Base-by-base conservation (phyloP, 2,329 filamentous ascomycete genomes). In the Phialophora chinensis region DNA sequence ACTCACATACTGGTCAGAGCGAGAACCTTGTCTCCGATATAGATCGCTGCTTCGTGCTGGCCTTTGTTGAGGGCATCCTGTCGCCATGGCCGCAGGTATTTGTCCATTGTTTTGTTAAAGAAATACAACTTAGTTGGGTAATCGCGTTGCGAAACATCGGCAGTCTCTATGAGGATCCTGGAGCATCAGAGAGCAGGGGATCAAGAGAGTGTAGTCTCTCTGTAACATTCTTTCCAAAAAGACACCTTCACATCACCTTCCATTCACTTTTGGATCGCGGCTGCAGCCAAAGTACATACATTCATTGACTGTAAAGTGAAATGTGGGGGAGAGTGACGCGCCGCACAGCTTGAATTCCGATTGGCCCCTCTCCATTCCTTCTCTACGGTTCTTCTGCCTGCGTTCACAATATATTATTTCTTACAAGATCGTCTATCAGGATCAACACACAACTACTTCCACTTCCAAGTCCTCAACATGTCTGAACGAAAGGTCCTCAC, bases 11-110 rank as follows among this genome's bases (percentile, higher is more conserved):
- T 92, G 44, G 94, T 98, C 75, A 99, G 84, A 65, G 95, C 95
- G 65, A 98, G 85, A 73, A 99, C 85, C 83, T 99, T 99, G 85
- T 99, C 95, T 70, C 93, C 95, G 71, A 98, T 92, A 77, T 96
- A 98, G 74, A 98, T 94, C 75, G 95, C 95, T 38, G 94, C 92
- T 72, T 98, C 94, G 79, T 97, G 93, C 78, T 99, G 95, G 71
- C 95, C 92, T 79, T 96, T 95, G 81, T 96, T 94, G 75, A 97
- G 84, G 76, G 94, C 93, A 83, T 97, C 93, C 80, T 97, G 92
- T 76, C 93, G 88, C 95, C 95, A 99, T 75, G 91, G 90, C 77
- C 93, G 90, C 76, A 99, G 86, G 80, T 94, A 97, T 75, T 88
- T 89, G 84, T 98, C 93, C 95, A 99, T 98, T 69, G 60, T 63